These are phyloP conservation scores for Aspergillus hiratsukae DNA, from an alignment of 2,329 filamentous ascomycete species.

Conservation along the genomic window DNA sequence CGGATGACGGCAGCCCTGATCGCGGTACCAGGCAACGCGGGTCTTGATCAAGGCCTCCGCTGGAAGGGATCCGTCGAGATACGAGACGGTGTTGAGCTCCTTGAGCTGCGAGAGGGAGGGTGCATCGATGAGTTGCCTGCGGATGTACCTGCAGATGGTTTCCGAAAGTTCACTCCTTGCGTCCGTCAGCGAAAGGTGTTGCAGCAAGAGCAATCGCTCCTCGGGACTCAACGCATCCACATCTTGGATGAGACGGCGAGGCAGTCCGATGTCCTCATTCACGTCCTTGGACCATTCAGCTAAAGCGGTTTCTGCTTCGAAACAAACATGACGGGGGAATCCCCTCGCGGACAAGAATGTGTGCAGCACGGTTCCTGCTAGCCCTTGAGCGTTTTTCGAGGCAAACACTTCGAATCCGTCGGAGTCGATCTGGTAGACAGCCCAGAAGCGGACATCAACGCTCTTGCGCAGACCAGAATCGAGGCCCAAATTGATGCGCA, in stretches of 20 bases:
- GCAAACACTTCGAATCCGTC: slow-evolving; percentile 38
- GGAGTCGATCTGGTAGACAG: slow-evolving; percentile 34
- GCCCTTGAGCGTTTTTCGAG: slow-evolving; percentile 42
- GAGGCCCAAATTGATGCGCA: slow-evolving; percentile 34
- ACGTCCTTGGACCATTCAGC: slow-evolving; percentile 32
- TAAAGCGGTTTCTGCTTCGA: slow-evolving; percentile 37
- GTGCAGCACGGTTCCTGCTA: slow-evolving; percentile 42
- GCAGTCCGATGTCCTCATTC: slow-evolving; percentile 25
- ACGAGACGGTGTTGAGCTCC: slow-evolving; percentile 36
- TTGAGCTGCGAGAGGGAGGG: slow-evolving; percentile 39
- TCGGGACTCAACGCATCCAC: slow-evolving; percentile 40
- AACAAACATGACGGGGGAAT: slow-evolving; percentile 36
- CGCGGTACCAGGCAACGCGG: slow-evolving; percentile 41
- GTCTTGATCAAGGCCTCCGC: slow-evolving; percentile 33
- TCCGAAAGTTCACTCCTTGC: slow-evolving; percentile 23
- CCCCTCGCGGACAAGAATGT: slow-evolving; percentile 43
- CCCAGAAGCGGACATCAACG: slow-evolving; percentile 38
- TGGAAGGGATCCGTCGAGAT: slow-evolving; percentile 38
- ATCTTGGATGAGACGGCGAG: slow-evolving; percentile 40
- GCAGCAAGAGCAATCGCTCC: slow-evolving; percentile 38
- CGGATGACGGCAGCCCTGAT: slow-evolving; percentile 36
- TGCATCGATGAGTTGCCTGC: slow-evolving; percentile 33
- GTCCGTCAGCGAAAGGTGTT: slow-evolving; percentile 32
- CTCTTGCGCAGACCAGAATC: slow-evolving; percentile 40
- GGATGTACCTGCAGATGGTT: slow-evolving; percentile 30